Conservation (phyloP, 1,284 basidiomycete species). For the Leccinum variabile region DNA sequence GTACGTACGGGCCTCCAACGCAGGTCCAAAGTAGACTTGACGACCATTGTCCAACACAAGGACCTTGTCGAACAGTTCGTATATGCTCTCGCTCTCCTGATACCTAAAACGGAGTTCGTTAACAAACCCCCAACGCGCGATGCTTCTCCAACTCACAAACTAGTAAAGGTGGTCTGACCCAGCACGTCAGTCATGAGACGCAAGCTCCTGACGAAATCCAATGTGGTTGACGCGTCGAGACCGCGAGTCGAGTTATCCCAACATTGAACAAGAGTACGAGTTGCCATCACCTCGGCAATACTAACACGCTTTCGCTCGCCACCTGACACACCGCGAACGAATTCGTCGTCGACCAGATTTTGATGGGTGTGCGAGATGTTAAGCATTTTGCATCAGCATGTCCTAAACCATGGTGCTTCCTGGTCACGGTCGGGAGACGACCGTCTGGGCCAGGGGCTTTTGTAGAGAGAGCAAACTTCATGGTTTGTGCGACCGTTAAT, state of each 20-base stretch:
- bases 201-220: conserved; percentile 75
- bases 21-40: conserved; percentile 81
- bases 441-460: conserved; percentile 73
- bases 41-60: conserved; percentile 79
- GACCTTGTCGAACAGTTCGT: conserved; percentile 80
- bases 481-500: conserved; percentile 72
- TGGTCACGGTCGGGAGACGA: conserved; percentile 60
- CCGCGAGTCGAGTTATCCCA: conserved; percentile 88
- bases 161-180: conserved; percentile 75
- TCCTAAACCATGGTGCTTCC: conserved; percentile 56
- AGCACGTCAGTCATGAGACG: conserved; percentile 78
- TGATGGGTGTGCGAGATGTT: conserved; percentile 75
- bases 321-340: conserved; percentile 83
- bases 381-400: conserved; percentile 70
- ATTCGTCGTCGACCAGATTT: conserved; percentile 83
- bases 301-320: conserved; percentile 87
- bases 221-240: conserved; percentile 83
- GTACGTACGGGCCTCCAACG: conserved; percentile 70
- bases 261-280: conserved; percentile 72
- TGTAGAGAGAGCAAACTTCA: conserved; percentile 66
- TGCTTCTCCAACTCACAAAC: conserved; percentile 51
- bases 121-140: conserved; percentile 15
- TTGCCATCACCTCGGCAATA: conserved; percentile 85
- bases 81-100: conserved; percentile 79
- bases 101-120: conserved; percentile 48